phyloP scores from a whole-genome alignment of 73 alveolate species.

The Tetrahymena malaccensis region DNA sequence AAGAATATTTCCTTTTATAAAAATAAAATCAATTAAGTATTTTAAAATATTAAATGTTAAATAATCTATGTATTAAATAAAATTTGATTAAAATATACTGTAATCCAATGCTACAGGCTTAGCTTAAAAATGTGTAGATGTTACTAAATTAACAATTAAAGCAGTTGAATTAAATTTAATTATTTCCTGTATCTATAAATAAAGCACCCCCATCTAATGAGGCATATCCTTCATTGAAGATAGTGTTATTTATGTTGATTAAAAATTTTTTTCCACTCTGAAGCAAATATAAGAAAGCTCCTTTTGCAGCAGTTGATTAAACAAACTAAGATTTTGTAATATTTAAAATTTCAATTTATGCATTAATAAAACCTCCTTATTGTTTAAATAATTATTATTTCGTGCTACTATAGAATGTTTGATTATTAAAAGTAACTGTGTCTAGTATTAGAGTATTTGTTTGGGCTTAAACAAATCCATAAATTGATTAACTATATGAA shows the following conservation, averaged over 20 bases:
- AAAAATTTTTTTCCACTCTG: background rate
- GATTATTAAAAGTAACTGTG: background rate
- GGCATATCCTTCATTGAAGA: background rate
- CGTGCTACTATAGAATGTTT: background rate
- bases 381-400: background rate
- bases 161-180: background rate
- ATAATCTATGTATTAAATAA: too few relatives aligned
- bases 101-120: background rate
- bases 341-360: background rate
- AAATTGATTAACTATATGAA: background rate
- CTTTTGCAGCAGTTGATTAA: background rate
- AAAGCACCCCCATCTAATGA: background rate
- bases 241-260: background rate
- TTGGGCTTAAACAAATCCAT: background rate
- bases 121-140: background rate
- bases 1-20: background rate
- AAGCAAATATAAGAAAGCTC: background rate
- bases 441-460: background rate
- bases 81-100: background rate
- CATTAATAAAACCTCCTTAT: background rate
- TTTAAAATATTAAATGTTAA: too few relatives aligned
- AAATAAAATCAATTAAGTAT: too few relatives aligned
- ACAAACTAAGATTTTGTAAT: background rate
- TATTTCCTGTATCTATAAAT: background rate
- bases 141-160: background rate